Conservation (phyloP, 2,329 filamentous ascomycete genomes). For the Botryotinia calthae region DNA sequence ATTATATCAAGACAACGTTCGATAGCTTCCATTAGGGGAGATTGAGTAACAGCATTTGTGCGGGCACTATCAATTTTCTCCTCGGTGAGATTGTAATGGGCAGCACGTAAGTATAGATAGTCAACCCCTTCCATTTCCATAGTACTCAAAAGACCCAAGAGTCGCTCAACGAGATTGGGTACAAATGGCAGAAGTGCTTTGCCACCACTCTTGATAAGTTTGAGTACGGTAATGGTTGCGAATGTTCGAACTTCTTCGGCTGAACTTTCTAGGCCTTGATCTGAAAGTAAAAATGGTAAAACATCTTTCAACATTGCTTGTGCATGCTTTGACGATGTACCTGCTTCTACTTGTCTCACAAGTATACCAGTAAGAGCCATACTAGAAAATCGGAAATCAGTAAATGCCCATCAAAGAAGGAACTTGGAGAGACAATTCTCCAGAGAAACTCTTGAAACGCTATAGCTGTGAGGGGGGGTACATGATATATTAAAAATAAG, state of each 20-base stretch:
- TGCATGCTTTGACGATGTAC: slow-evolving; percentile 66
- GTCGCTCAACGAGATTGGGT: slow-evolving; percentile 73
- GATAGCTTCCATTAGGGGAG: slow-evolving; percentile 89
- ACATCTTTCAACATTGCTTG: slow-evolving; percentile 80
- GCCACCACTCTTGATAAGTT: slow-evolving; percentile 88
- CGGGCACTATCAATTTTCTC: slow-evolving; percentile 89
- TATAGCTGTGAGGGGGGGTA: neutral
- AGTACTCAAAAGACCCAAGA: slow-evolving; percentile 79
- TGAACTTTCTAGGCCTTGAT: slow-evolving; percentile 83
- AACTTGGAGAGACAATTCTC: neutral
- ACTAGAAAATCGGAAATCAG: slow-evolving; percentile 45
- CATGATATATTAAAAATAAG: neutral
- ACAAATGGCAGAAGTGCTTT: slow-evolving; percentile 76
- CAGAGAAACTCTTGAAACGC: neutral
- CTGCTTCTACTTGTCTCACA: slow-evolving; percentile 80
- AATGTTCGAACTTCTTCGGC: slow-evolving; percentile 86
- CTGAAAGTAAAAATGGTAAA: slow-evolving; percentile 84
- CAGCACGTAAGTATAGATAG: slow-evolving; percentile 86
- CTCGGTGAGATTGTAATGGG: slow-evolving; percentile 77
- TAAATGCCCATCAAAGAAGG: neutral
- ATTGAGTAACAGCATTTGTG: slow-evolving; percentile 75
- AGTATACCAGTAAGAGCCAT: slow-evolving; percentile 81
- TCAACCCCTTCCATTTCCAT: slow-evolving; percentile 88
- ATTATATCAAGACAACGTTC: slow-evolving; percentile 83
- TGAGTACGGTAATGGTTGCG: slow-evolving; percentile 76